phyloP scores from a whole-genome alignment of 1,284 basidiomycete species.

The Hymenochaete sp. region DNA sequence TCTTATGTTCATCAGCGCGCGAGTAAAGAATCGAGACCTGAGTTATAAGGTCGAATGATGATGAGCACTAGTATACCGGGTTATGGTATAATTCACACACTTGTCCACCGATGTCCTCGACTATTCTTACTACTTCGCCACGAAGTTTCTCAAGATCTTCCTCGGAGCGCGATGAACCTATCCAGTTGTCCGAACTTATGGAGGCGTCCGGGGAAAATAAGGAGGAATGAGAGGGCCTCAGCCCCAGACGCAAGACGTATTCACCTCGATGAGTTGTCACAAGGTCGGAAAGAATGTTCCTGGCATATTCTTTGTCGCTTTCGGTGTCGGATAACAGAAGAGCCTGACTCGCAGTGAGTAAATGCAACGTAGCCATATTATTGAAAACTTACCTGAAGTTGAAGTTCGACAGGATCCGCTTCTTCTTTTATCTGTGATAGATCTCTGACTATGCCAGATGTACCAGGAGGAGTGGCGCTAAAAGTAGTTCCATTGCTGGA shows the following conservation, averaged over 20 bases:
- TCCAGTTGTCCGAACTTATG: constrained; percentile 36
- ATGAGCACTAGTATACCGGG: not conserved
- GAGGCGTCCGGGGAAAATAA: constrained; percentile 46
- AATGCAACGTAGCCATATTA: not conserved
- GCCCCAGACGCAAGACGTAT: constrained; percentile 61
- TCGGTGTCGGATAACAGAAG: constrained; percentile 36
- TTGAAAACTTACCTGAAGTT: constrained; percentile 45
- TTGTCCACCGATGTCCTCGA: constrained; percentile 71
- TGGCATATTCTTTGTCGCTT: constrained; percentile 42
- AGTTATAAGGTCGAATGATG: not conserved
- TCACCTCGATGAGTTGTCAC: constrained; percentile 61
- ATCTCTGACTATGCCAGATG: too few relatives aligned
- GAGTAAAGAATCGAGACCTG: constrained; percentile 53
- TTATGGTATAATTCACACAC: constrained; percentile 27
- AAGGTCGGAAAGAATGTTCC: constrained; percentile 54
- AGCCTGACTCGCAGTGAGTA: constrained; percentile 8
- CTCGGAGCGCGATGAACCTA: constrained; percentile 40
- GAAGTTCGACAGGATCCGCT: constrained; percentile 40
- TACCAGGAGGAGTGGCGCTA: too few relatives aligned
- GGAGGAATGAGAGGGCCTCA: constrained; percentile 43
- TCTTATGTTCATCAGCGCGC: constrained; percentile 36
- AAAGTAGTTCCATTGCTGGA: too few relatives aligned
- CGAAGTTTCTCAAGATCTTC: constrained; percentile 45
- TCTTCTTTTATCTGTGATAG: constrained; percentile 23
- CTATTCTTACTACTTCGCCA: constrained; percentile 35